Evolutionary conservation across 768 basidiomycete species (phyloP).

Genomic region (Clathrus columnatus): DNA sequence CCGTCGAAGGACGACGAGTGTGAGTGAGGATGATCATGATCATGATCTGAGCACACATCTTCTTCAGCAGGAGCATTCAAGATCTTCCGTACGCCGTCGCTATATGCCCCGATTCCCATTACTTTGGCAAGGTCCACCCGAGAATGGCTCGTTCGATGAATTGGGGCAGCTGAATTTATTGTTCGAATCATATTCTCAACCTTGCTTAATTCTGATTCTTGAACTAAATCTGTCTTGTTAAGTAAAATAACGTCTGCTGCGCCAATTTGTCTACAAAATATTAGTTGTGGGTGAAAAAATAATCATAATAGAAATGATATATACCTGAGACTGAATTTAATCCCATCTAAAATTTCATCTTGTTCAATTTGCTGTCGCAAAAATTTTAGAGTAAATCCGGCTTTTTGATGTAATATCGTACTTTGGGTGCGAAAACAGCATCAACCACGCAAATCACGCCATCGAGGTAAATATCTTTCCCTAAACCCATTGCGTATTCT

Average conservation of each 20-base stretch:
- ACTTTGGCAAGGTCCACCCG: constrained; percentile 68
- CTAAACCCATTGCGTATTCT: constrained; percentile 61
- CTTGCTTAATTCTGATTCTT: constrained; percentile 31
- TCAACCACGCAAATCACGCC: constrained; percentile 92
- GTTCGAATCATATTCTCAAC: constrained; percentile 56
- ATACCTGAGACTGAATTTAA: constrained; percentile 76
- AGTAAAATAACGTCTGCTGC: constrained; percentile 85
- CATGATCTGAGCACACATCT: neutral
- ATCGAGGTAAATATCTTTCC: constrained; percentile 67
- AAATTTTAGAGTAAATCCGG: neutral
- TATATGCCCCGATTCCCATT: constrained; percentile 76
- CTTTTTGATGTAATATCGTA: constrained; percentile 21
- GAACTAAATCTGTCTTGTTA: constrained; percentile 82
- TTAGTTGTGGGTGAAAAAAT: neutral
- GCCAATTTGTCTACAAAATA: constrained; percentile 75
- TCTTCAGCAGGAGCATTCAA: neutral
- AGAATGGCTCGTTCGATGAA: constrained; percentile 63
- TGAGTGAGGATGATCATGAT: constrained; percentile 27
- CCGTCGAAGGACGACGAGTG: constrained; percentile 31
- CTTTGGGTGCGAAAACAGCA: constrained; percentile 67
- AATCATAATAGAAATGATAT: constrained; percentile 12
- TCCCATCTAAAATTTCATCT: constrained; percentile 52
- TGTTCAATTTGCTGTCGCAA: constrained; percentile 73
- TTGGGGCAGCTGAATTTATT: constrained; percentile 72
- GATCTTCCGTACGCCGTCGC: neutral